A percentile compares a stretch with the other conserved stretches of the same genome.
Evolutionary conservation across 306 rosid genomes (phyloP).

Genomic region (Quillaja saponaria): DNA sequence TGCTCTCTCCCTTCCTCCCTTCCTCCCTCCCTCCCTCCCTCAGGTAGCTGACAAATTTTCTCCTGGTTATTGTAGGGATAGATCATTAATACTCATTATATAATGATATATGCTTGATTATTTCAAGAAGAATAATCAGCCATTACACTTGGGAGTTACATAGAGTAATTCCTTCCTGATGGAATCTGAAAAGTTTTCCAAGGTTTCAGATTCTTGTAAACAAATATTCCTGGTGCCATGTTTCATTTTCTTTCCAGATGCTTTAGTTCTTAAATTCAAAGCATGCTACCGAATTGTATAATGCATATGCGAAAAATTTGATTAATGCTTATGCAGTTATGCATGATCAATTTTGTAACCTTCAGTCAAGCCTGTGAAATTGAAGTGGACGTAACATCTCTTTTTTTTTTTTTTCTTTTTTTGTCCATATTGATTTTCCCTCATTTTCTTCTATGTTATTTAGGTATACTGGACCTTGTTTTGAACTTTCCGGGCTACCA

Average conservation of each 20-base stretch:
- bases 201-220: background rate
- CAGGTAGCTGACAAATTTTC: too few species aligned
- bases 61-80: too few species aligned
- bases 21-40: too few species aligned
- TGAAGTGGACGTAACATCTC: background rate
- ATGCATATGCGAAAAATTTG: background rate
- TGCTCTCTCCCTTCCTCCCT: too few species aligned
- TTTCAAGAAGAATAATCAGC: background rate
- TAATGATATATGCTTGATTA: background rate
- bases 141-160: background rate
- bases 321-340: too few species aligned
- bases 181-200: background rate
- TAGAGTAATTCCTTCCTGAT: background rate
- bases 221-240: background rate
- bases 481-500: constrained; percentile 89
- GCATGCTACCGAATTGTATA: background rate
- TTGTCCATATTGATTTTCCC: constrained; percentile 20
- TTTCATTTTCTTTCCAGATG: background rate
- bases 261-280: background rate
- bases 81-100: background rate
- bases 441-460: constrained; percentile 31
- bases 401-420: constrained; percentile 3
- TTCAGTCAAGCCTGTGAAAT: too few species aligned
- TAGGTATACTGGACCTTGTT: constrained; percentile 77
- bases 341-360: too few species aligned